These are phyloP conservation scores for Reticulascus tulasneorum DNA, from an alignment of 2,329 filamentous ascomycete genomes.

Conservation along the genomic window DNA sequence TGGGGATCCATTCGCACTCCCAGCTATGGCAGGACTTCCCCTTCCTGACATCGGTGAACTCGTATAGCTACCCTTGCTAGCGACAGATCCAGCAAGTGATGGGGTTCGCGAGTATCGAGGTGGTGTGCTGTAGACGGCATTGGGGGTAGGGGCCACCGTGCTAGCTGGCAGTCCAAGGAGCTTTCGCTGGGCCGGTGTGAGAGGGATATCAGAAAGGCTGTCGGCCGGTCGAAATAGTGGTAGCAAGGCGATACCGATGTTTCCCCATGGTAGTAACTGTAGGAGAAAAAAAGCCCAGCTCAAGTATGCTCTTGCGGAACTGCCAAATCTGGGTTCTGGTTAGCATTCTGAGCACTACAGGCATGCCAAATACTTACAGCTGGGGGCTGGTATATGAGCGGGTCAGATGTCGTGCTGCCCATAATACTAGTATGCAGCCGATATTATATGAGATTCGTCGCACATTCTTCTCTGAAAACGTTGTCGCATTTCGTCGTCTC, in stretches of 20 bases:
- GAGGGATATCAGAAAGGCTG: slow-evolving; percentile 79
- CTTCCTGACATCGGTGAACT: slow-evolving; percentile 56
- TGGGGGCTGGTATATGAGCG: slow-evolving; percentile 31
- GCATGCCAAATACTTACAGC: slow-evolving; percentile 29
- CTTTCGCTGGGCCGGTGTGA: slow-evolving; percentile 83
- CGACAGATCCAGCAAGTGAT: slow-evolving; percentile 59
- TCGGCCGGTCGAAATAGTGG: slow-evolving; percentile 72
- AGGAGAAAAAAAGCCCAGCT: slow-evolving; percentile 42
- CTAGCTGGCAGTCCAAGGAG: slow-evolving; percentile 76
- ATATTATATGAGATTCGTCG: slow-evolving; percentile 66
- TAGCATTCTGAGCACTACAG: not conserved
- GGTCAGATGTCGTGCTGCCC: slow-evolving; percentile 29
- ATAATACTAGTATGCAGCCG: slow-evolving; percentile 37
- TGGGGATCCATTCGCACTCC: slow-evolving; percentile 34
- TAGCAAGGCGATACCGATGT: slow-evolving; percentile 65
- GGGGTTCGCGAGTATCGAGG: slow-evolving; percentile 79
- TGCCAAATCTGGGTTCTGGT: slow-evolving; percentile 6
- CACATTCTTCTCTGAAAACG: slow-evolving; percentile 75
- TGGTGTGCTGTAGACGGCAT: slow-evolving; percentile 71
- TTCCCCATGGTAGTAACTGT: slow-evolving; percentile 60
- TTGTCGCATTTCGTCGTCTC: slow-evolving; percentile 70
- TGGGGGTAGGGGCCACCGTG: slow-evolving; percentile 59
- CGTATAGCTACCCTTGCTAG: slow-evolving; percentile 52
- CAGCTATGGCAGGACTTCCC: slow-evolving; percentile 42
- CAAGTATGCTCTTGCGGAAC: slow-evolving; percentile 24